Base-by-base conservation (phyloP, 768 basidiomycete species). In the Podaxis rugospora region DNA sequence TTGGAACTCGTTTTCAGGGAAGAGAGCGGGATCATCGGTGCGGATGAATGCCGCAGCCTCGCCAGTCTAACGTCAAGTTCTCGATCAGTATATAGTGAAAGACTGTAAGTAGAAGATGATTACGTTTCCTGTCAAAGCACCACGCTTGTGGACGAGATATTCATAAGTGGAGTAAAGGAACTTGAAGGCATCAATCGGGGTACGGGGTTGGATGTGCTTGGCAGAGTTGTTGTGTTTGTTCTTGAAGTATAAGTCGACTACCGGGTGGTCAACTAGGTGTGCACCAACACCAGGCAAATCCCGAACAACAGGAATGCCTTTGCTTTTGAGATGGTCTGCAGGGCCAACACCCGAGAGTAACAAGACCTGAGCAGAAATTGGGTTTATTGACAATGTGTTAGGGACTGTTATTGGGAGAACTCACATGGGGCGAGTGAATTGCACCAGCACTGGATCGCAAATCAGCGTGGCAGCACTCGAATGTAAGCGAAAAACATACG, bases 341-440 rank as follows among this genome's bases (percentile, higher is more conserved):
- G 90, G 89, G 2, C 92, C 93, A 51, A 95, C 74, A 10, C 93
- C 93, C 39, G 89, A 90, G 16, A 90, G 77, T 79, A 89, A 80
- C 13, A 90, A 77, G 54, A 90, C 80, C 75, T 89, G 72, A 37
- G 3, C 9, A 39, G 23, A n/a, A 44, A 47, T 14, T 9, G 16
- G 2, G 11, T 6, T 44, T 44, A 44, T 7, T 9, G 42, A 18
- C 16, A 7, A 44, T n/a, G 32, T 18, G 42, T 2, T 9, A 5
- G n/a, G 18, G 7, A 18, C 4, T 16, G 6, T 2, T 44, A 44
- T 44, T n/a, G 2, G 49, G 44, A 52, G 16, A 53, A 59, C 67
- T 25, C 56, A 79, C 79, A 5, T 84, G 82, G 2, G 85, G 85
- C 6, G 83, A 79, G 65, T 87, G 83, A 5, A 88, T 69, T 1